A percentile compares a stretch with the other conserved stretches of the same genome.
phyloP scores from a whole-genome alignment of 31 red algal genomes.

The Asparagopsis taxiformis region DNA sequence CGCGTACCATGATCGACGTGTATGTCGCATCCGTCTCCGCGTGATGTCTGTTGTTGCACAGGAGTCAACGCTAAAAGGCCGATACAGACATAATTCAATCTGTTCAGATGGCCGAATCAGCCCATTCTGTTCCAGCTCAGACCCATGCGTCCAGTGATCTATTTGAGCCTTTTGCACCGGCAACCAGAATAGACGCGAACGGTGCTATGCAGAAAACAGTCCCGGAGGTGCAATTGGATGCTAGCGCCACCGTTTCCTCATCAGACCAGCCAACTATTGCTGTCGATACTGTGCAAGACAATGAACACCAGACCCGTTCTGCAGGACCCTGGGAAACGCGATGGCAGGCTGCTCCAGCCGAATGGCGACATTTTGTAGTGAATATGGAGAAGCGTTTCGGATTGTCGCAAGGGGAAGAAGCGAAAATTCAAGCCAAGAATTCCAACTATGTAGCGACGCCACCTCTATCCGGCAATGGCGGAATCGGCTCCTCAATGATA shows the following conservation, averaged over 20 bases:
- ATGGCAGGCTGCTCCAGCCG: conserved; percentile 51
- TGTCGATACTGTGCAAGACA: too few species aligned
- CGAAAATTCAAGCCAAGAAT: conserved; percentile 46
- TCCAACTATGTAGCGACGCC: conserved; percentile 58
- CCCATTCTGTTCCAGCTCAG: conserved; percentile 3
- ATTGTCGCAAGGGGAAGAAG: conserved; percentile 52
- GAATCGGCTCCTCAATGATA: conserved; percentile 41
- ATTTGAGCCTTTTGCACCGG: neutral
- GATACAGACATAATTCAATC: neutral
- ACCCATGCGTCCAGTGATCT: neutral
- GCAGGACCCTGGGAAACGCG: conserved; percentile 37
- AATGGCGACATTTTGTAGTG: conserved; percentile 50
- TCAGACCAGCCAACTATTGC: too few species aligned
- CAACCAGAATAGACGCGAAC: too few species aligned
- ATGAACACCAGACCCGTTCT: conserved; percentile 5
- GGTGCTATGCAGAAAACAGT: too few species aligned
- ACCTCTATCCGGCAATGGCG: conserved; percentile 13
- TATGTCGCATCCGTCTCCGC: too few species aligned
- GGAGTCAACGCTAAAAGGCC: neutral
- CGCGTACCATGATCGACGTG: too few species aligned
- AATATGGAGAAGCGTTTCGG: conserved; percentile 44
- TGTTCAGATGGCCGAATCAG: conserved; percentile 7
- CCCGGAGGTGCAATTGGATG: too few species aligned
- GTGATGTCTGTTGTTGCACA: neutral
- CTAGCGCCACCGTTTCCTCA: too few species aligned